Evolutionary conservation across 2,329 filamentous ascomycete species (phyloP).

Genomic region (Zarea fungicola): DNA sequence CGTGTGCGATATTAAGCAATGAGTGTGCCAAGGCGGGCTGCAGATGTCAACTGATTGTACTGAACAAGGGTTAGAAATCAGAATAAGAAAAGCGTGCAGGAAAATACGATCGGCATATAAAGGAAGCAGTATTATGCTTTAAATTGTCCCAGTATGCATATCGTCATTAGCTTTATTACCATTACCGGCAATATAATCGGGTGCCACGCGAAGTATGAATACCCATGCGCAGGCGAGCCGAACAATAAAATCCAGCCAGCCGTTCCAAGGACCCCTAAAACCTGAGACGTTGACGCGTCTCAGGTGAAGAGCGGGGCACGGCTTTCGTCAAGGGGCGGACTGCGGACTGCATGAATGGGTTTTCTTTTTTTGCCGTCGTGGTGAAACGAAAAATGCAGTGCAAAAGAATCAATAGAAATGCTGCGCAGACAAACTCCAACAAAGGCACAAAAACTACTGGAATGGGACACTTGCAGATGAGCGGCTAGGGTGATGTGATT

Average conservation of each 20-base stretch:
- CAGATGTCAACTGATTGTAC: too few relatives aligned
- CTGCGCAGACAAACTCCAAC: background rate
- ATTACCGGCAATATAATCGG: too few relatives aligned
- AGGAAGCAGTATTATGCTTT: too few relatives aligned
- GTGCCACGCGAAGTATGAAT: too few relatives aligned
- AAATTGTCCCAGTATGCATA: too few relatives aligned
- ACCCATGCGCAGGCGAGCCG: background rate
- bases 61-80: too few relatives aligned
- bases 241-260: constrained; percentile 1
- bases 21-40: too few relatives aligned
- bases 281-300: constrained; percentile 19
- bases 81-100: too few relatives aligned
- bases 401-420: background rate
- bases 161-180: too few relatives aligned
- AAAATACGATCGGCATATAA: too few relatives aligned
- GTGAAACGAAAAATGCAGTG: background rate
- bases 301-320: constrained; percentile 13
- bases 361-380: background rate
- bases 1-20: too few relatives aligned
- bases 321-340: background rate
- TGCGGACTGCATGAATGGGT: background rate
- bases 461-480: background rate
- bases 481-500: constrained; percentile 7
- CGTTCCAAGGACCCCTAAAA: constrained; percentile 6
- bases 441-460: background rate